A percentile compares a stretch with the other conserved stretches of the same genome.
phyloP scores from a whole-genome alignment of 2,329 filamentous ascomycete genomes.

The Diaporthe velutina region DNA sequence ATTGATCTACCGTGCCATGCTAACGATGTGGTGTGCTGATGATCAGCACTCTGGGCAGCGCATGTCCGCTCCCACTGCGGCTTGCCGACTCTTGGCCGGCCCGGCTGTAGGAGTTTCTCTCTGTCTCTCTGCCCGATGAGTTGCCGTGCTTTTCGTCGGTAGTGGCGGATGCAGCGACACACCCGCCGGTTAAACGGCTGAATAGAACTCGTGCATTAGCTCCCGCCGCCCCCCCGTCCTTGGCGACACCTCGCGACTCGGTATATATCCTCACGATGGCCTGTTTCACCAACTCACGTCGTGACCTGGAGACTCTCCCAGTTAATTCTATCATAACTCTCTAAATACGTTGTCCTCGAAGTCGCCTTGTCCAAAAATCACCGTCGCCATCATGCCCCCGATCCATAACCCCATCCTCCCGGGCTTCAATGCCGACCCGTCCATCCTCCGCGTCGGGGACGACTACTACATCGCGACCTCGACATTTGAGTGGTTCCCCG shows the following conservation, averaged over 20 bases:
- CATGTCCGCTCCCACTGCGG: neutral
- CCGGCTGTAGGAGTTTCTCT: neutral
- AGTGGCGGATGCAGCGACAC: neutral
- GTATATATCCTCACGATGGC: conserved; percentile 23
- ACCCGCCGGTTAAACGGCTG: conserved; percentile 35
- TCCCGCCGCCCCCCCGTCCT: conserved; percentile 20
- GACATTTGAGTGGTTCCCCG: conserved; percentile 68
- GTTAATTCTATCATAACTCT: neutral
- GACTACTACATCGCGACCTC: conserved; percentile 70
- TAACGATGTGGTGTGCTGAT: conserved; percentile 6
- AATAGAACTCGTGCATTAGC: conserved; percentile 25
- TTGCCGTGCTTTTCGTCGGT: neutral
- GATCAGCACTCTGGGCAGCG: neutral
- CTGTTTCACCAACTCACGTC: neutral
- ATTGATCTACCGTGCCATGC: neutral
- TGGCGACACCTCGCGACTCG: conserved; percentile 7
- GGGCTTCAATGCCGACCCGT: conserved; percentile 69
- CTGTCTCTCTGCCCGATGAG: neutral
- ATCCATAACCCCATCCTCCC: conserved; percentile 68
- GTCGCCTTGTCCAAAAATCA: neutral
- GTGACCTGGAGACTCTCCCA: neutral
- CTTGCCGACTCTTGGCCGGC: conserved; percentile 9
- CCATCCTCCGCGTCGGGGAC: conserved; percentile 62
- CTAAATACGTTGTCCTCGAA: neutral
- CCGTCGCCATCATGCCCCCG: conserved; percentile 56